phyloP scores from a whole-genome alignment of 2,329 filamentous ascomycete species.

The Dactylella cylindrospora region DNA sequence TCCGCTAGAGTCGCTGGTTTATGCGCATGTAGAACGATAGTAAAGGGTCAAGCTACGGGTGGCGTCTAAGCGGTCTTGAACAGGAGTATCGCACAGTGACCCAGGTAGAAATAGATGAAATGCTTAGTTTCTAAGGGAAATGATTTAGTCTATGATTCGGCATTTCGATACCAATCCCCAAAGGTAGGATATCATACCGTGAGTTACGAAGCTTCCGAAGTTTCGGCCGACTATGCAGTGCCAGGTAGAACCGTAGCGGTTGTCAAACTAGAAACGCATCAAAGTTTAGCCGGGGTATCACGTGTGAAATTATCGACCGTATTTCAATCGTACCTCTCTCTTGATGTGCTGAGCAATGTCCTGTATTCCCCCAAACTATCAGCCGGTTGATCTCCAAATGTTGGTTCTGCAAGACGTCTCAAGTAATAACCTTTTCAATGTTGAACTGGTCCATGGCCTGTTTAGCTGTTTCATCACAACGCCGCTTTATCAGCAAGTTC shows the following conservation, averaged over 20 bases:
- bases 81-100: constrained; percentile 94
- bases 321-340: constrained; percentile 66
- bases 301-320: background rate
- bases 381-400: background rate
- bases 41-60: constrained; percentile 7
- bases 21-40: constrained; percentile 39
- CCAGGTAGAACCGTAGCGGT: constrained; percentile 93
- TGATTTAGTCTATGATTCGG: background rate
- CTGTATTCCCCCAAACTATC: constrained; percentile 55
- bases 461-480: constrained; percentile 58
- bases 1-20: constrained; percentile 41
- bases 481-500: background rate
- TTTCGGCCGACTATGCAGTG: constrained; percentile 98
- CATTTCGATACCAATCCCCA: constrained; percentile 1
- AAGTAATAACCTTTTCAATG: constrained; percentile 65
- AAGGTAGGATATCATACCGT: constrained; percentile 65
- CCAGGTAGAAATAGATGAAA: constrained; percentile 99
- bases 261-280: constrained; percentile 72
- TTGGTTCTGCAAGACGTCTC: background rate
- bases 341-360: constrained; percentile 97
- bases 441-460: constrained; percentile 71
- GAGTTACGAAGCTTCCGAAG: constrained; percentile 98
- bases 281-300: constrained; percentile 45
- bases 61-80: constrained; percentile 73
- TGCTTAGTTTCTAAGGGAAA: constrained; percentile 70